These are phyloP conservation scores for Naganishia vishniacii DNA, from an alignment of 768 basidiomycete species.

Conservation along the genomic window DNA sequence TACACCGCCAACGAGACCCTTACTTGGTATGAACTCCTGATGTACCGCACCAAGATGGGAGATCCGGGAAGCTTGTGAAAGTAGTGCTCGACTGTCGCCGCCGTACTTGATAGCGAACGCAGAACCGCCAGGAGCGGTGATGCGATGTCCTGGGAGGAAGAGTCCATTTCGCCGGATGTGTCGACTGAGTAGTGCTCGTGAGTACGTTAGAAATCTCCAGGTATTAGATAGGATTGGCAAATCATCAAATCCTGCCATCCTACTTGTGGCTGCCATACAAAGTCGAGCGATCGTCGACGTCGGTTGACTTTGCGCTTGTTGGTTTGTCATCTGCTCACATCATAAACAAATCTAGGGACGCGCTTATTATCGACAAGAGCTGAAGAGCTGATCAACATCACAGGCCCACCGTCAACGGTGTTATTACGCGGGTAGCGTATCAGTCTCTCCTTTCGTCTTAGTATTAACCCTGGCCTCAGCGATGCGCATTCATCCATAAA, in stretches of 20 bases:
- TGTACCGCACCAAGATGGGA: constrained; percentile 63
- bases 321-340: no score
- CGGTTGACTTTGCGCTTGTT: constrained; percentile 13
- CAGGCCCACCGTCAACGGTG: no score
- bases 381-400: no score
- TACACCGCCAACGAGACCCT: not conserved
- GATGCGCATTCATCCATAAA: no score
- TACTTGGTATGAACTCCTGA: constrained; percentile 72
- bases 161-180: constrained; percentile 3
- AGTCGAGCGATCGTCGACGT: not conserved
- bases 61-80: constrained; percentile 54
- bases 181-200: no score
- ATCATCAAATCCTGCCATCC: no score
- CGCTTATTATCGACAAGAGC: not conserved
- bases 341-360: not conserved
- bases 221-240: no score
- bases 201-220: no score
- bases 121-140: constrained; percentile 54
- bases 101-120: constrained; percentile 60
- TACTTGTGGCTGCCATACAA: no score
- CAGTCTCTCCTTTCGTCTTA: no score
- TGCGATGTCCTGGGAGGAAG: constrained; percentile 1
- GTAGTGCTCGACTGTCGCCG: constrained; percentile 59
- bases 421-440: no score
- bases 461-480: no score